Conservation (phyloP, 2,329 filamentous ascomycete species). For the Septoria linicola region DNA sequence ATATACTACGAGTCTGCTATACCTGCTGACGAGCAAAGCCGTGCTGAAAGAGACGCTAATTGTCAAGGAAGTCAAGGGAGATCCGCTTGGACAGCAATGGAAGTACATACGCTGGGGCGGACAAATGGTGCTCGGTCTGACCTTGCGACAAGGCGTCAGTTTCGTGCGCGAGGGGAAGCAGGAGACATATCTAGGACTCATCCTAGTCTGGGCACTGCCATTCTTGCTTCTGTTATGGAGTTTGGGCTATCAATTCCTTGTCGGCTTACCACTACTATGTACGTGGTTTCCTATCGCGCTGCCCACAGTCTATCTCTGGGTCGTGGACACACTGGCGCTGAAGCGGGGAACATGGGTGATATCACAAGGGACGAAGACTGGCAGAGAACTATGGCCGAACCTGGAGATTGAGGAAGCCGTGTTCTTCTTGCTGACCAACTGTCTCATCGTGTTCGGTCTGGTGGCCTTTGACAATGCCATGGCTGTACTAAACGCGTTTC, state of each 20-base stretch:
- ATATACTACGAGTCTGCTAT: slow-evolving; percentile 68
- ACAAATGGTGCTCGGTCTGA: slow-evolving; percentile 49
- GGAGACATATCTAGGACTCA: slow-evolving; percentile 67
- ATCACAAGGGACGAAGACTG: slow-evolving; percentile 65
- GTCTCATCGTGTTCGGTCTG: slow-evolving; percentile 67
- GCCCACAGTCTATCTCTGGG: slow-evolving; percentile 69
- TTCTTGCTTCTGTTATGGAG: slow-evolving; percentile 64
- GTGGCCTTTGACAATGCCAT: slow-evolving; percentile 68
- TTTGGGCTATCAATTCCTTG: slow-evolving; percentile 63
- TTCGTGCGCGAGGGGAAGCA: slow-evolving; percentile 49
- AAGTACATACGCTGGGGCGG: slow-evolving; percentile 49
- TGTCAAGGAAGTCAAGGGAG: slow-evolving; percentile 40
- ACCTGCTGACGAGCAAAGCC: slow-evolving; percentile 65
- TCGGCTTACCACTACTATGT: slow-evolving; percentile 58
- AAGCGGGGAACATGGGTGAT: slow-evolving; percentile 71
- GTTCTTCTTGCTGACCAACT: slow-evolving; percentile 71
- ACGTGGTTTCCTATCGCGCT: slow-evolving; percentile 60
- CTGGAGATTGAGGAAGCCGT: slow-evolving; percentile 72
- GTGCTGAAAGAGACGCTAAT: slow-evolving; percentile 57
- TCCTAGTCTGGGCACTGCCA: slow-evolving; percentile 66
- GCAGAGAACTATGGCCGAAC: slow-evolving; percentile 60
- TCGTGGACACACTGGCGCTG: slow-evolving; percentile 68
- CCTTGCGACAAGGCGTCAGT: slow-evolving; percentile 47
- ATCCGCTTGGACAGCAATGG: slow-evolving; percentile 35
- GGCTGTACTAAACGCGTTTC: slow-evolving; percentile 64